These are phyloP conservation scores for Byssoonygena ceratinophila DNA, from an alignment of 2,329 filamentous ascomycete genomes.

Conservation along the genomic window DNA sequence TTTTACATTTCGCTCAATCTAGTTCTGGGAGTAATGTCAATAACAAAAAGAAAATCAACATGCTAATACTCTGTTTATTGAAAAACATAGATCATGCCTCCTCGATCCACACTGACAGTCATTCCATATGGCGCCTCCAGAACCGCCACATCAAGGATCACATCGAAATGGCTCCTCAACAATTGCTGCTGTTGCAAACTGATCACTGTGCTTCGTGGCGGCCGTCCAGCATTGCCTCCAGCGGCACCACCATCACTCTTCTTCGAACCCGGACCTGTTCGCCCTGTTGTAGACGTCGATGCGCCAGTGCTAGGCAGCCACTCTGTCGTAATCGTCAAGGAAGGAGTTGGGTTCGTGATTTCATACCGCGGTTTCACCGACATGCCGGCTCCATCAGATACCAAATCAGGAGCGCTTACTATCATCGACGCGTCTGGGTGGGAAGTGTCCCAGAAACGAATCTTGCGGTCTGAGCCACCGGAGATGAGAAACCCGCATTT, in stretches of 20 bases:
- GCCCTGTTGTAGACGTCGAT: constrained; percentile 19
- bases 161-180: constrained; percentile 76
- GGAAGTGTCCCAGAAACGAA: constrained; percentile 86
- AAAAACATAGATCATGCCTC: constrained; percentile 80
- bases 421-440: constrained; percentile 67
- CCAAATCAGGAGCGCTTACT: constrained; percentile 63
- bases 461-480: constrained; percentile 76
- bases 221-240: constrained; percentile 29
- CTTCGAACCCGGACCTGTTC: constrained; percentile 23
- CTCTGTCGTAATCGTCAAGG: constrained; percentile 58
- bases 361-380: constrained; percentile 58
- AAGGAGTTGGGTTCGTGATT: constrained; percentile 50
- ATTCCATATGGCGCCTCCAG: constrained; percentile 85
- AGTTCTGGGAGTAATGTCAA: no score
- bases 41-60: no score
- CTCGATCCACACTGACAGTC: constrained; percentile 81
- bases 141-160: constrained; percentile 76
- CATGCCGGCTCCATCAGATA: constrained; percentile 43
- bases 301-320: constrained; percentile 39
- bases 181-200: constrained; percentile 79
- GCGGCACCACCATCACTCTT: constrained; percentile 30
- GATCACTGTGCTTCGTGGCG: constrained; percentile 70
- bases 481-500: constrained; percentile 77
- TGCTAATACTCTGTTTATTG: constrained; percentile 33
- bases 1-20: no score